A percentile compares a stretch with the other conserved stretches of the same genome.
Evolutionary conservation across 768 basidiomycete genomes (phyloP).

Genomic region (Tricholoma sp.): DNA sequence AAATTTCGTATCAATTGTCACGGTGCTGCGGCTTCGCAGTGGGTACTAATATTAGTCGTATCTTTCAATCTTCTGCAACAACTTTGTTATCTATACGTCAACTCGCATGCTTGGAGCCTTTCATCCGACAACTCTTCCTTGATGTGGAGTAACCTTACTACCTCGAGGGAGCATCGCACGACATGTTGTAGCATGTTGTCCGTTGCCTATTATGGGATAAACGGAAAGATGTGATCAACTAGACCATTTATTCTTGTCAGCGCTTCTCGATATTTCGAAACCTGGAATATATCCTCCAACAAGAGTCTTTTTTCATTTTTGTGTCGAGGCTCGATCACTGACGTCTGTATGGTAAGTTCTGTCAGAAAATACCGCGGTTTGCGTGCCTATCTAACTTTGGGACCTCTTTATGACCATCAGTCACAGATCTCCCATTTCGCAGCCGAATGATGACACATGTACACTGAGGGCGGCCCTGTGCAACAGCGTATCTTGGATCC

Average conservation of each 20-base stretch:
- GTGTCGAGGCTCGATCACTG: background rate
- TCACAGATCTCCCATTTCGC: background rate
- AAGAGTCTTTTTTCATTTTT: background rate
- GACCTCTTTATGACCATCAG: background rate
- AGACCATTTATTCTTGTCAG: too few species aligned
- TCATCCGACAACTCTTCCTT: background rate
- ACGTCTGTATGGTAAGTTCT: background rate
- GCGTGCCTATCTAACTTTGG: background rate
- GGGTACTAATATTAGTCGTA: background rate
- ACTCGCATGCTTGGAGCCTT: background rate
- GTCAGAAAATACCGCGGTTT: background rate
- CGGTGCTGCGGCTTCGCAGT: background rate
- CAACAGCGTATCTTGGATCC: background rate
- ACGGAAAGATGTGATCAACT: background rate
- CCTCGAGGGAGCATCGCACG: too few species aligned
- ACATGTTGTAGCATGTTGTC: too few species aligned
- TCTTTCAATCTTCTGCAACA: background rate
- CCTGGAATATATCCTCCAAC: background rate
- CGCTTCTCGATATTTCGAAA: background rate
- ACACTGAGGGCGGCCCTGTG: too few species aligned
- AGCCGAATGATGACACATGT: background rate
- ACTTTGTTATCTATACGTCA: background rate
- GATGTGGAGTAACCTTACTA: background rate
- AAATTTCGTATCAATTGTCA: background rate
- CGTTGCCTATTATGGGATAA: too few species aligned